Base-by-base conservation (phyloP, 1,284 basidiomycete genomes). In the Leccinum pachyderme region DNA sequence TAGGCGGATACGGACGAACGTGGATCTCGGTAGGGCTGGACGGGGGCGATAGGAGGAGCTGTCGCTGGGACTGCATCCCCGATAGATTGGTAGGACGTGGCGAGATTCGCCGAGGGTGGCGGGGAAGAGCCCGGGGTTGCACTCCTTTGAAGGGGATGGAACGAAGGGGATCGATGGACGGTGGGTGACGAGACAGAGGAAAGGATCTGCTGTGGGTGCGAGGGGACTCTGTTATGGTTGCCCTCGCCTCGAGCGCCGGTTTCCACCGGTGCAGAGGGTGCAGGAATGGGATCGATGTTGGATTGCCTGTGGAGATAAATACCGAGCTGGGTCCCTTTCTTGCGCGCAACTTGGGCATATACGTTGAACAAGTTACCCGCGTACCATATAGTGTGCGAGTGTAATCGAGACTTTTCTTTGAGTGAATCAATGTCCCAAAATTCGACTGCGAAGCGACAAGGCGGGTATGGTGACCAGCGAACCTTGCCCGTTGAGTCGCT, bases 291-390 rank as follows among this genome's bases (percentile, higher is more conserved):
- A 59, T 90, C 91, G 43, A 88, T 79, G 56, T 77, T 83, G 32
- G 85, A 89, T 71, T 95, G 93, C 9, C 94, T 81, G 67, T 95
- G 93, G 3, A 98, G 79, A 65, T 97, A 98, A 49, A 97, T 85
- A 2, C 95, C 94, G 0, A 97, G 78, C 68, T 97, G 93, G 1
- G 83, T 63, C 64, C 82, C 77, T 71, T 81, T 89, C 75, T 87
- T 88, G 57, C 83, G 80, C 44, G 89, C 83, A 49, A 93, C 82
- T 67, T 96, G 93, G 35, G 95, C 86, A 66, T 96, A 97, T 5
- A 94, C 84, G 61, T 94, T 93, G 74, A 84, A 92, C 62, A 89
- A 71, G 63, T 82, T 91, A 37, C 89, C 89, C 5, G 84, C 87
- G 64, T 89, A 87, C 84, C 89, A 92, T 35, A 93, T 76, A 4